Conservation (phyloP, 2,329 filamentous ascomycete genomes). For the Cadophora sp. region DNA sequence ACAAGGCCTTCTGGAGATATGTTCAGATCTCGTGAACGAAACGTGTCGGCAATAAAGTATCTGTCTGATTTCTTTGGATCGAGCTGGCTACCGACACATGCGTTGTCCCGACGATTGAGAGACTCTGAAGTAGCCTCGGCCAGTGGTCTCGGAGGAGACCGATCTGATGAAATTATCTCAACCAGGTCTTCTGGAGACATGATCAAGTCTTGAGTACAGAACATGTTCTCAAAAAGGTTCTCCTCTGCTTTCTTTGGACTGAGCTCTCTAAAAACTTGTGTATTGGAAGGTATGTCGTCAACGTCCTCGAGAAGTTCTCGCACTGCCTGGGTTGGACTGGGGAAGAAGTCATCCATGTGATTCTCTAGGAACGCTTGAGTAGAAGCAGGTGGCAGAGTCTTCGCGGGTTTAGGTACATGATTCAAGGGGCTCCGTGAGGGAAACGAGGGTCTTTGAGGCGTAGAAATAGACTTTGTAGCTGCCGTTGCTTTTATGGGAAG, state of each 20-base stretch:
- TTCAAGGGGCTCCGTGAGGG: background rate
- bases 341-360: slow-evolving; percentile 60
- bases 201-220: slow-evolving; percentile 52
- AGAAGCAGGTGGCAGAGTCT: slow-evolving; percentile 46
- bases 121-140: background rate
- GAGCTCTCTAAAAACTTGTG: slow-evolving; percentile 36
- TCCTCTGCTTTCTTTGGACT: slow-evolving; percentile 20
- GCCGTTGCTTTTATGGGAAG: slow-evolving; percentile 25
- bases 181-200: slow-evolving; percentile 56
- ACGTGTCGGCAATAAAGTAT: background rate
- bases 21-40: slow-evolving; percentile 52
- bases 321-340: slow-evolving; percentile 61
- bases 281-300: slow-evolving; percentile 38
- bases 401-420: background rate
- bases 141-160: slow-evolving; percentile 8
- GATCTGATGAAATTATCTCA: slow-evolving; percentile 47
- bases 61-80: background rate
- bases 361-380: slow-evolving; percentile 59
- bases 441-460: background rate
- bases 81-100: too few species aligned
- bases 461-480: slow-evolving; percentile 19
- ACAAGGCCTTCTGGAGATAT: slow-evolving; percentile 55
- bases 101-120: background rate
- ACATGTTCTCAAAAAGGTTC: slow-evolving; percentile 29
- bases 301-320: slow-evolving; percentile 54